These are phyloP conservation scores for Pichia occidentalis DNA, from an alignment of 805 yeast species.

Conservation along the genomic window DNA sequence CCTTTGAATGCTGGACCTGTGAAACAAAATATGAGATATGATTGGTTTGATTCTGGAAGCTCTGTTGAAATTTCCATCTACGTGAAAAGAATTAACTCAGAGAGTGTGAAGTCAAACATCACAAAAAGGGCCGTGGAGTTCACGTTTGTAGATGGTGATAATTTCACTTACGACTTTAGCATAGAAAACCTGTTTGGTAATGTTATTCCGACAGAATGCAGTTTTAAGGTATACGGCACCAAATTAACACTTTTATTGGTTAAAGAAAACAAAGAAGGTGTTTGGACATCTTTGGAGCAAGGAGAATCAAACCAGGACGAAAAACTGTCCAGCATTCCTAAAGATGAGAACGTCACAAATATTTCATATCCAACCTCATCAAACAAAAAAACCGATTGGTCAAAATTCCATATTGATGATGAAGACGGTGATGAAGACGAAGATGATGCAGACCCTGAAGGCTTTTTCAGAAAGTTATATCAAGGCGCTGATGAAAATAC, in stretches of 20 bases:
- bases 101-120: slow-evolving; percentile 38
- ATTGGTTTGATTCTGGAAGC: slow-evolving; percentile 65
- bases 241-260: slow-evolving; percentile 50
- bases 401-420: slow-evolving; percentile 35
- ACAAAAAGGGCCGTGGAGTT: slow-evolving; percentile 32
- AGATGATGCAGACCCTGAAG: slow-evolving; percentile 46
- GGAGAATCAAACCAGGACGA: slow-evolving; percentile 2
- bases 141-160: slow-evolving; percentile 41
- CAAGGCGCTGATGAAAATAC: slow-evolving; percentile 82
- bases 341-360: slow-evolving; percentile 1
- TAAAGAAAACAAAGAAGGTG: slow-evolving; percentile 7
- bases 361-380: slow-evolving; percentile 59
- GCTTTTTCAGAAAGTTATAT: slow-evolving; percentile 70
- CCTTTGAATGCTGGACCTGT: slow-evolving; percentile 9
- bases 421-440: slow-evolving; percentile 37
- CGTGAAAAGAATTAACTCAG: slow-evolving; percentile 55
- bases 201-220: slow-evolving; percentile 42
- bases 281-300: slow-evolving; percentile 1
- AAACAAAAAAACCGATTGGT: slow-evolving; percentile 63
- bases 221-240: slow-evolving; percentile 52
- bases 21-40: slow-evolving; percentile 38
- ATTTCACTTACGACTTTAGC: slow-evolving; percentile 46
- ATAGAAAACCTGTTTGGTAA: slow-evolving; percentile 47
- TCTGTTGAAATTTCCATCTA: slow-evolving; percentile 63
- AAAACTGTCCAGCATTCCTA: not conserved